Evolutionary conservation across 1,139 yeast species (phyloP), one percentile per base, ranked within the genome.

Genomic region (Debaryomycetaceae sp.): DNA sequence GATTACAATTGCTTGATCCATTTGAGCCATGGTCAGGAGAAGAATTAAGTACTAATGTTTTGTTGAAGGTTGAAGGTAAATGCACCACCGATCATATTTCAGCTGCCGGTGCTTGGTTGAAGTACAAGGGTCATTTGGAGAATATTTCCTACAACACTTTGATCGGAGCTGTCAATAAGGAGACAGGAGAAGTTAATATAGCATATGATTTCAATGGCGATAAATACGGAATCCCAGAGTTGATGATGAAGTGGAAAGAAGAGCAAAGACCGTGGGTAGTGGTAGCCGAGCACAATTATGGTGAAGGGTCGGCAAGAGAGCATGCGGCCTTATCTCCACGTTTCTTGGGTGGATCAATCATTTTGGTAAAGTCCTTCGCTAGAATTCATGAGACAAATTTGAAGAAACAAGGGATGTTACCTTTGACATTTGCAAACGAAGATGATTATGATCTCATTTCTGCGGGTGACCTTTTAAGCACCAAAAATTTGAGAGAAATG

Each of bases 51-150:
- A 80, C 91, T 36, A 81, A 81, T 43, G 88, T 93, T 2, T 70
- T 91, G 48, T 69, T 93, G 60, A 93, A 91, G 71, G 97, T 91
- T 43, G 91, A 89, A 71, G 99, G 99, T 52, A 93, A 93, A 70
- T 91, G 98, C 76, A 93, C 99, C 39, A 93, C 99, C 37, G 99
- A 93, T 68, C 99, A 93, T 63, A 93, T 93, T 56, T 90, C 97
- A 24, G 98, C 98, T 37, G 99, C 99, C 34, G 99, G 99, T 62
- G 95, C 85, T n/a, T 93, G 99, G 99, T 80, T 93, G 69, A 93
- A 93, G 72, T 93, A 93, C 72, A 93, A 93, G 74, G 99, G 99
- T 17, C 99, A 93, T 63, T 77, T 93, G 59, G 97, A 91, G 65
- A 93, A 93, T 69, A 93, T 93, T 54, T 87, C 97, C 11, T 80